Evolutionary conservation across 2,329 filamentous ascomycete genomes (phyloP), one percentile per base, ranked within the genome.

Genomic region (Talaromyces sp.): DNA sequence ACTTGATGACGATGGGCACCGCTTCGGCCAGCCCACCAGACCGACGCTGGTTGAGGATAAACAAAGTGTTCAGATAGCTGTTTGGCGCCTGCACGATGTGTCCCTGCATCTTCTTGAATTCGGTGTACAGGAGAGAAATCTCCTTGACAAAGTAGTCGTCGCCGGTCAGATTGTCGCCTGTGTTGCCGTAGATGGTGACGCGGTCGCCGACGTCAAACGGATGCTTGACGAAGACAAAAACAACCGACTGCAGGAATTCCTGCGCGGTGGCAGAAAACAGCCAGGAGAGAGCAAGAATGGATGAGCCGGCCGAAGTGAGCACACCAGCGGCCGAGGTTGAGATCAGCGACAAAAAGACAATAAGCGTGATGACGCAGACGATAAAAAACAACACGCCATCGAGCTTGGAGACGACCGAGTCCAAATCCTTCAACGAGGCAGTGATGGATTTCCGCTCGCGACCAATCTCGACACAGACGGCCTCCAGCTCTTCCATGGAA

Each of bases 21-120:
- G 91, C 90, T 76, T 97, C 93, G 1, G 93, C 92, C 5, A 97
- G 82, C 5, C 89, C 90, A 65, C 93, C 93, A 36, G 92, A 96
- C 59, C 93, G 89, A 53, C 93, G 88, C 78, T 96, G 92, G 75
- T 98, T 98, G 52, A 97, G 87, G 65, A 98, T 96, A 77, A 97
- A 97, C 0, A 98, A 83, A 0, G 86, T 92, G 76, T 97, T 98
- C 60, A 98, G 84, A 42, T 96, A 87, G 62, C 90, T 96, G 82
- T 98, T 98, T 11, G 93, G 93, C 0, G 93, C 93, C 75, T 97
- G 93, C 0, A 98, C 93, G 27, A 97, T 89, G 69, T 97, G 93
- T 1, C 93, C 93, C 75, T 97, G 89, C 90, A 97, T 93, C 81
- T 97, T 97, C 82, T 97, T 97, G 81, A 97, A 97, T 71, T 97